phyloP scores from a whole-genome alignment of 2,329 filamentous ascomycete species.

The Fusarium cyanostomum region DNA sequence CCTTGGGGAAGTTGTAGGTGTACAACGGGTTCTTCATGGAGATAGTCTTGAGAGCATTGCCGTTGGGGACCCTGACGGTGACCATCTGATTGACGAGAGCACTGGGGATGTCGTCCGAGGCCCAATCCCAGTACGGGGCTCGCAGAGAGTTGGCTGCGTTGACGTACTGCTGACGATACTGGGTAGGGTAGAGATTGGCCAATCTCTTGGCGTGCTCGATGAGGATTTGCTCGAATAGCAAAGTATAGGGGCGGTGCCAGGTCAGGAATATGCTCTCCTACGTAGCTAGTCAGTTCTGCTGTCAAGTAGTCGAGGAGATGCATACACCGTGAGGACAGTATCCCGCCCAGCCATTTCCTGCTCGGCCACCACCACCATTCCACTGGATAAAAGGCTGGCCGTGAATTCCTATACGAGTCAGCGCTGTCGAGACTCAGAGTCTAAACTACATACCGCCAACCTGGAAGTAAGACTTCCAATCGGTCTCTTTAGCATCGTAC shows the following conservation, averaged over 20 bases:
- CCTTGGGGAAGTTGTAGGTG: constrained; percentile 59
- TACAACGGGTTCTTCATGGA: constrained; percentile 62
- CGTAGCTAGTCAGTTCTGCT: neutral
- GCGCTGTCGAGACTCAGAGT: neutral
- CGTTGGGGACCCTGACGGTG: constrained; percentile 54
- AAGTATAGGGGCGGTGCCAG: constrained; percentile 67
- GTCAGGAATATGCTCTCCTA: constrained; percentile 61
- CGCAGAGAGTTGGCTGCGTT: constrained; percentile 58
- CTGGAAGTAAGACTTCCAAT: constrained; percentile 61
- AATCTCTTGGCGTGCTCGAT: constrained; percentile 57
- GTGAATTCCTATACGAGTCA: constrained; percentile 49
- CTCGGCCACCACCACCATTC: constrained; percentile 50
- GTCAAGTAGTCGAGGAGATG: neutral
- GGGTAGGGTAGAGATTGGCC: constrained; percentile 54
- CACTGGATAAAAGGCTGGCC: constrained; percentile 55
- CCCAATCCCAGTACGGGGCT: constrained; percentile 67
- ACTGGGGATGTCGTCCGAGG: constrained; percentile 53
- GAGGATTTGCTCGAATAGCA: constrained; percentile 66
- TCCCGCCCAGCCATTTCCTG: constrained; percentile 47
- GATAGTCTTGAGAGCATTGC: constrained; percentile 42
- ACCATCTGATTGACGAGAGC: constrained; percentile 50
- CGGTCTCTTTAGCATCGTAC: constrained; percentile 52
- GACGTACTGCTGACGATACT: constrained; percentile 50
- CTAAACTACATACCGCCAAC: constrained; percentile 52
- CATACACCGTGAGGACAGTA: constrained; percentile 60